A percentile compares a stretch with the other conserved stretches of the same genome.
Evolutionary conservation across 805 yeast species (phyloP).

Genomic region (Yarrowia sp.): DNA sequence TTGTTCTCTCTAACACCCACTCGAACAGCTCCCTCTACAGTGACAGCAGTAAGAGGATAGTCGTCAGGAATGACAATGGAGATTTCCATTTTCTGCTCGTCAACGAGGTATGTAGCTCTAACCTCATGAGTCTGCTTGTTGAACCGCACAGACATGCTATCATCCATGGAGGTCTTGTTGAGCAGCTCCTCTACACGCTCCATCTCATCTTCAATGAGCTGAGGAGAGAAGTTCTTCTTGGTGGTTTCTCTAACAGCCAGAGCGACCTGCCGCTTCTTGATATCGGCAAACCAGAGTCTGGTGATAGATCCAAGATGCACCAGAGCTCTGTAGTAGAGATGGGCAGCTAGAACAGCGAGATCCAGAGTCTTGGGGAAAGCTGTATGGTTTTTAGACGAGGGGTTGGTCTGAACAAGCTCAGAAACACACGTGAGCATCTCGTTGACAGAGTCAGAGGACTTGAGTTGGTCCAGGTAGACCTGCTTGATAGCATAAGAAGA

Average conservation of each 20-base stretch:
- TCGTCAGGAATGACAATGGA: constrained; percentile 66
- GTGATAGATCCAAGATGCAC: constrained; percentile 37
- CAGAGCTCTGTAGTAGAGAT: constrained; percentile 57
- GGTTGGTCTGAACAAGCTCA: constrained; percentile 7
- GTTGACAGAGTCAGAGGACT: background rate
- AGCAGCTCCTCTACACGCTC: constrained; percentile 48
- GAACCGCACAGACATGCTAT: constrained; percentile 55
- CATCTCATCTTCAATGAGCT: constrained; percentile 58
- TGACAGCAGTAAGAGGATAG: constrained; percentile 75
- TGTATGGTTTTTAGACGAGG: constrained; percentile 41
- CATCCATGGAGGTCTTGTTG: constrained; percentile 35
- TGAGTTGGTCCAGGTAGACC: constrained; percentile 25
- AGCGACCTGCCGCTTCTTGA: constrained; percentile 67
- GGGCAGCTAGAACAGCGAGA: constrained; percentile 56
- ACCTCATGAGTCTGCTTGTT: constrained; percentile 64
- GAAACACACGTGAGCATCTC: constrained; percentile 14
- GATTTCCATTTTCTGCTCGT: constrained; percentile 83
- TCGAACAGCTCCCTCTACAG: constrained; percentile 72
- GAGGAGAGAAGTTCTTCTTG: constrained; percentile 59
- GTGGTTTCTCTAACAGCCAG: constrained; percentile 62
- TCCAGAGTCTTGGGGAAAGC: constrained; percentile 39
- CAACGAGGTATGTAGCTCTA: constrained; percentile 70
- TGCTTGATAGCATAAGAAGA: constrained; percentile 22
- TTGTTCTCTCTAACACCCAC: constrained; percentile 87
- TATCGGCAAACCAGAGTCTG: constrained; percentile 47